Percentiles rank a stretch among this genome's conserved stretches.
Conservation (phyloP, 345 rosid species). For the Boechera stricta region DNA sequence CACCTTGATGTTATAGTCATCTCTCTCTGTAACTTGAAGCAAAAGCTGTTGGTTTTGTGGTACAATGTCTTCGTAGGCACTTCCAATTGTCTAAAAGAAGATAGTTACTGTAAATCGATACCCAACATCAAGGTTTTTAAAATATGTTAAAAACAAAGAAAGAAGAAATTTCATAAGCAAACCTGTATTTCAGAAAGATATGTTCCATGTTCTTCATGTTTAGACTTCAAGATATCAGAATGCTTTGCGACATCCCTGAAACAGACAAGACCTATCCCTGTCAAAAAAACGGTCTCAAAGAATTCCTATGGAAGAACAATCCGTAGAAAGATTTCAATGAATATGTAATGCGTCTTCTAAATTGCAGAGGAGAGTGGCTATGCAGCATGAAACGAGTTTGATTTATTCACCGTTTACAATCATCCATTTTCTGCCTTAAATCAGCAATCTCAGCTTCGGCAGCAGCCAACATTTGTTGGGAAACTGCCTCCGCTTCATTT, state of each 20-base stretch:
- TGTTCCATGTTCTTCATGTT: constrained; percentile 88
- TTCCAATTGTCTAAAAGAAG: constrained; percentile 84
- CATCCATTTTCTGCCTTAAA: constrained; percentile 79
- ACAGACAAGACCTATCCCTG: constrained; percentile 30
- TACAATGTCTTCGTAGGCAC: constrained; percentile 93
- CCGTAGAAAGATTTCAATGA: not conserved
- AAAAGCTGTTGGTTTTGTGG: constrained; percentile 92
- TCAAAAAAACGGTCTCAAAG: not conserved
- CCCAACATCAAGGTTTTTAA: constrained; percentile 31
- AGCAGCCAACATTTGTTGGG: constrained; percentile 94
- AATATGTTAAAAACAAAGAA: constrained; percentile 24
- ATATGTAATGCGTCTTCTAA: constrained; percentile 3
- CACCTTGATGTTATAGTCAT: constrained; percentile 98
- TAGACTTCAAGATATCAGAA: constrained; percentile 78
- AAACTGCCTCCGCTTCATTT: constrained; percentile 93
- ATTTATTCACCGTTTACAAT: constrained; percentile 69
- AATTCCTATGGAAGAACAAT: not conserved
- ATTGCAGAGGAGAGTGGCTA: constrained; percentile 20
- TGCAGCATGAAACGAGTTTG: constrained; percentile 3
- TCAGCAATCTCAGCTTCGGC: constrained; percentile 99
- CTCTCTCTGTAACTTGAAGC: constrained; percentile 94
- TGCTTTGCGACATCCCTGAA: constrained; percentile 68
- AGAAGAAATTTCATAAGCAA: constrained; percentile 35
- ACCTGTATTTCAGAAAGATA: constrained; percentile 96
- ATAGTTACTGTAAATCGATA: constrained; percentile 45